phyloP scores from a whole-genome alignment of 2,329 filamentous ascomycete species.

The Stagonosporopsis chrysanthemi region DNA sequence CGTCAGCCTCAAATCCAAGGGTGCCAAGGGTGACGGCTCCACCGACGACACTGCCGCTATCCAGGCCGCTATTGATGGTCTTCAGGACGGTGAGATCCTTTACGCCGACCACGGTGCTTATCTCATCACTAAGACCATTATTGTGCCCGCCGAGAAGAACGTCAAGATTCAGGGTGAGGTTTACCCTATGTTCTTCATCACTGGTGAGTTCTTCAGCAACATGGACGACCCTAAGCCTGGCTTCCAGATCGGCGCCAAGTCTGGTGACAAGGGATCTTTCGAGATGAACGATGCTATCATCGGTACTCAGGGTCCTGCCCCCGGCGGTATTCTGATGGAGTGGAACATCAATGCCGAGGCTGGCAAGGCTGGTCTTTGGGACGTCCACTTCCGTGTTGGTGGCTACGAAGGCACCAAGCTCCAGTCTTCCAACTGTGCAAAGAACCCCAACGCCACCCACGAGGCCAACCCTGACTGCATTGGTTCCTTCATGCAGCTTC shows the following conservation, averaged over 20 bases:
- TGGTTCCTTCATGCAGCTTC: slow-evolving; percentile 72
- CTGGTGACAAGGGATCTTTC: slow-evolving; percentile 78
- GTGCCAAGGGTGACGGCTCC: slow-evolving; percentile 85
- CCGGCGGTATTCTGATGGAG: slow-evolving; percentile 88
- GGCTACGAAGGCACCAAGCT: slow-evolving; percentile 84
- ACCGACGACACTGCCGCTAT: slow-evolving; percentile 89
- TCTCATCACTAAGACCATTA: slow-evolving; percentile 66
- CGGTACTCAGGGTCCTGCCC: slow-evolving; percentile 80
- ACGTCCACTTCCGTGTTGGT: slow-evolving; percentile 93
- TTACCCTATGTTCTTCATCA: slow-evolving; percentile 88
- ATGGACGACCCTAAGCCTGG: slow-evolving; percentile 79
- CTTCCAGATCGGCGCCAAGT: slow-evolving; percentile 77
- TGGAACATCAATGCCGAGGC: slow-evolving; percentile 79
- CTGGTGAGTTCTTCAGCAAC: slow-evolving; percentile 76
- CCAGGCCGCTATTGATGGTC: slow-evolving; percentile 76
- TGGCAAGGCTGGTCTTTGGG: slow-evolving; percentile 85
- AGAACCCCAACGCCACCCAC: slow-evolving; percentile 72
- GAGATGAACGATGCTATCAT: slow-evolving; percentile 91
- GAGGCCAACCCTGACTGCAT: slow-evolving; percentile 71
- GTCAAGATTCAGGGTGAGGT: slow-evolving; percentile 90
- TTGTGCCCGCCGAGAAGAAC: slow-evolving; percentile 67
- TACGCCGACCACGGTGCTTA: slow-evolving; percentile 72
- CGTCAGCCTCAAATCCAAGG: slow-evolving; percentile 80
- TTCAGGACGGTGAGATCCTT: slow-evolving; percentile 66
- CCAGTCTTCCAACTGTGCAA: slow-evolving; percentile 79